Base-by-base conservation (phyloP, 345 rosid species). In the Eucalyptus fibrosa region DNA sequence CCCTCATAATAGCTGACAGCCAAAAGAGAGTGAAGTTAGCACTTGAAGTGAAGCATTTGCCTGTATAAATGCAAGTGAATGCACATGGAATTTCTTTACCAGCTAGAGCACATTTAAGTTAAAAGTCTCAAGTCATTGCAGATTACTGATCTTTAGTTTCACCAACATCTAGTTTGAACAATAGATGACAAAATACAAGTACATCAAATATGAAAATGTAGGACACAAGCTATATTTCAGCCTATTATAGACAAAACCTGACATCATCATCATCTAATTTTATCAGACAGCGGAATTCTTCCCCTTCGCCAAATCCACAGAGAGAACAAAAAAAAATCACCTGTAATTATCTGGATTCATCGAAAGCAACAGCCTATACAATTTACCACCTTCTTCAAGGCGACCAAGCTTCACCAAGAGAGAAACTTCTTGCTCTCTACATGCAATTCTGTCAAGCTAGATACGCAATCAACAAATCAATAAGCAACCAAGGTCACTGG, bases 281-380 rank as follows among this genome's bases (percentile, higher is more conserved):
- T 77, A 77, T 77, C 85, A 40, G 85, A 77, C 83, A 77, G 83
- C 40, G 44, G 28, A 40, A 40, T 77, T 77, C 47, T 40, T 53
- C 59, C 42, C 37, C 67, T 40, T 26, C 28, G 11, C 47, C 69
- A 51, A 23, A 87, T 87, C 82, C 81, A 40, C 85, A 40, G 47
- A 40, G 83, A 77, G 85, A 40, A 72, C 82, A 49, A 60, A 26
- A 37, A 50, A 86, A 37, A 87, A 86, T 90, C 91, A 97, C 99
- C 99, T 95, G 93, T 98, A 98, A 90, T 98, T 97, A 93, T 98
- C 99, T 80, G 99, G 99, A 94, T 97, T 98, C 94, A 97, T 93
- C 72, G 94, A 93, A 89, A 98, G 99, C 83, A 98, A 93, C 67
- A 37, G 92, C 95, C 92, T 94, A 91, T 95, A 96, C 92, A 96